phyloP scores from a whole-genome alignment of 208 protist species.

The Zelonia costaricensis region DNA sequence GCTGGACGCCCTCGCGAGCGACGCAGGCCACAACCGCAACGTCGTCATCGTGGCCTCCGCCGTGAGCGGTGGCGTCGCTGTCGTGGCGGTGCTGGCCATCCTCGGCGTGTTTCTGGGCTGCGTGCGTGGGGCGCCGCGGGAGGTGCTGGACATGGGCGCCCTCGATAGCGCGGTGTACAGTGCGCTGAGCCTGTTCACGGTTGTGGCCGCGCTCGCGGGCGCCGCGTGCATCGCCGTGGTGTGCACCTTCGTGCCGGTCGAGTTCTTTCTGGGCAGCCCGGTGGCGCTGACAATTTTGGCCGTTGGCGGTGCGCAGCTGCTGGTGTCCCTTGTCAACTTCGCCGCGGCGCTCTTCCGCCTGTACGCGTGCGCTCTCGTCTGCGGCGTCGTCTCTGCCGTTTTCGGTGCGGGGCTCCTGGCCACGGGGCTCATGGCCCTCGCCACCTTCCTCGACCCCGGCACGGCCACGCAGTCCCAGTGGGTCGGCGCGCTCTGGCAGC shows the following conservation, averaged over 20 bases:
- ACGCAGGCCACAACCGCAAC: constrained; percentile 4
- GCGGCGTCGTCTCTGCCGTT: constrained; percentile 29
- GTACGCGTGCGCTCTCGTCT: constrained; percentile 29
- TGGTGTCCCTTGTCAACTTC: constrained; percentile 31
- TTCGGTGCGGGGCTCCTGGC: constrained; percentile 36
- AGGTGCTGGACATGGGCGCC: constrained; percentile 41
- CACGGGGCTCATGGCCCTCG: constrained; percentile 11
- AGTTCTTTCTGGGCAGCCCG: constrained; percentile 30
- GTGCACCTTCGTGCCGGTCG: constrained; percentile 21
- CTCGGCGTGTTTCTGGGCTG: constrained; percentile 28
- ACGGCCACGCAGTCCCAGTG: constrained; percentile 19
- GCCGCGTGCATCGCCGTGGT: constrained; percentile 24
- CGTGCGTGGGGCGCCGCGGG: constrained; percentile 31
- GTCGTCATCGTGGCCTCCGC: constrained; percentile 30
- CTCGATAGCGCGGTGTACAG: constrained; percentile 33
- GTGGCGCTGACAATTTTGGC: constrained; percentile 33
- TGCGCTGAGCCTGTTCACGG: constrained; percentile 11
- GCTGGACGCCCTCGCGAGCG: not conserved
- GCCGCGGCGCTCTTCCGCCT: constrained; percentile 36
- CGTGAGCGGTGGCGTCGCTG: constrained; percentile 18
- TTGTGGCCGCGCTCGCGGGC: constrained; percentile 20
- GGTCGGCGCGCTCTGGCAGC: constrained; percentile 28
- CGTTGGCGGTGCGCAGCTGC: constrained; percentile 26
- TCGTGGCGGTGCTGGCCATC: constrained; percentile 24
- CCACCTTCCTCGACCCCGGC: constrained; percentile 9